Evolutionary conservation across 225 moss, liverwort and hornwort genomes (phyloP).

Genomic region (Pleurozium schreberi): DNA sequence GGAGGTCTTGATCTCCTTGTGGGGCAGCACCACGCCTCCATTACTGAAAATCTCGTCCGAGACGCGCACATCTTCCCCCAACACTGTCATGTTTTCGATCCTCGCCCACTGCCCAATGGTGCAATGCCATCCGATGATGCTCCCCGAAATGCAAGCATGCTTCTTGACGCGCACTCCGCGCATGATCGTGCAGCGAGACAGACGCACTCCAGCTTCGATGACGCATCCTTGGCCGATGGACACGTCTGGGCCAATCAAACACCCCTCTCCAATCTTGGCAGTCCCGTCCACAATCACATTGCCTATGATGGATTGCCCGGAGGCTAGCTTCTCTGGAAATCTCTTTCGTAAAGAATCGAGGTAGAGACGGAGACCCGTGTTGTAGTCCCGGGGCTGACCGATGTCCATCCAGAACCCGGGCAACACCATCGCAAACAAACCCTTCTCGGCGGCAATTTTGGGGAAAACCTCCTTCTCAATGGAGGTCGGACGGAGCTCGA

Average conservation of each 20-base stretch:
- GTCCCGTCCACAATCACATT: slow-evolving; percentile 75
- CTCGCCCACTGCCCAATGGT: slow-evolving; percentile 91
- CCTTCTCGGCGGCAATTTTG: slow-evolving; percentile 59
- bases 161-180: slow-evolving; percentile 90
- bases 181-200: slow-evolving; percentile 90
- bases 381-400: slow-evolving; percentile 96
- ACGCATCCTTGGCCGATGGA: slow-evolving; percentile 83
- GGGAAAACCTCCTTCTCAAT: slow-evolving; percentile 94
- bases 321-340: slow-evolving; percentile 34
- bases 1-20: slow-evolving; percentile 90
- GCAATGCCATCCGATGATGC: slow-evolving; percentile 93
- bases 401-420: slow-evolving; percentile 99
- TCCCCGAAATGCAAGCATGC: slow-evolving; percentile 85
- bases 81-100: slow-evolving; percentile 93
- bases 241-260: slow-evolving; percentile 84
- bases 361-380: slow-evolving; percentile 76
- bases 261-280: slow-evolving; percentile 76
- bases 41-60: slow-evolving; percentile 92
- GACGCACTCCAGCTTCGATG: slow-evolving; percentile 78
- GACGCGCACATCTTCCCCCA: slow-evolving; percentile 94
- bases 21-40: slow-evolving; percentile 86
- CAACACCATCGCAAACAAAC: slow-evolving; percentile 77
- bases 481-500: slow-evolving; percentile 76
- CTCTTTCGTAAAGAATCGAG: slow-evolving; percentile 61
- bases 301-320: slow-evolving; percentile 44